Percentiles rank a stretch among this genome's conserved stretches.
phyloP scores from a whole-genome alignment of 345 rosid species.

The Arabidopsis arenosa region DNA sequence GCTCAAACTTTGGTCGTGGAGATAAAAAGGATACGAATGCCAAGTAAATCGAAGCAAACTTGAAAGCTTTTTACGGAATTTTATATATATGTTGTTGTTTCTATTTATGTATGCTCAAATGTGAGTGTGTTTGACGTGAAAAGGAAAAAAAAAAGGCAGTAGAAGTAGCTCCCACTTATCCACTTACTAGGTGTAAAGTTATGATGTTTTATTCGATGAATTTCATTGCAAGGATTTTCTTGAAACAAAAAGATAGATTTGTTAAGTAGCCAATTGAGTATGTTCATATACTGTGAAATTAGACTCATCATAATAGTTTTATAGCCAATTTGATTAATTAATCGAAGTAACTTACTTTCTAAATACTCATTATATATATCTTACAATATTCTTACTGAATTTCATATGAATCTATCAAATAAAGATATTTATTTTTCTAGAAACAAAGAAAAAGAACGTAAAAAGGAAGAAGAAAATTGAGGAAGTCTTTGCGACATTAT shows the following conservation, averaged over 20 bases:
- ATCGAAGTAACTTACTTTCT: background rate
- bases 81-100: background rate
- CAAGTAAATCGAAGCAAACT: too few relatives aligned
- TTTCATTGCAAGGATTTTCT: background rate
- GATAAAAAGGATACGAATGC: background rate
- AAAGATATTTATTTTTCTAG: background rate
- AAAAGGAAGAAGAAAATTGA: slow-evolving; percentile 14
- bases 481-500: slow-evolving; percentile 24
- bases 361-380: background rate
- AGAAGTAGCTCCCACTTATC: slow-evolving; percentile 10
- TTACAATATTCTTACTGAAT: background rate
- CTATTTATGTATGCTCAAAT: background rate
- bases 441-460: background rate
- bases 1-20: background rate
- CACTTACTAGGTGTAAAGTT: slow-evolving; percentile 11
- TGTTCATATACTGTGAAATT: background rate
- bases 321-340: background rate
- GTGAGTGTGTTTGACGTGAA: background rate
- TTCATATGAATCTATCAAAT: background rate
- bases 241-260: background rate
- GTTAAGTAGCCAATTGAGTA: background rate
- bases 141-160: background rate
- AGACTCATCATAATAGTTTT: slow-evolving; percentile 8
- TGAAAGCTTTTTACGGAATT: too few relatives aligned
- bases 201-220: background rate